These are phyloP conservation scores for Pseudogymnoascus sp. DNA, from an alignment of 2,329 filamentous ascomycete species.

Conservation along the genomic window DNA sequence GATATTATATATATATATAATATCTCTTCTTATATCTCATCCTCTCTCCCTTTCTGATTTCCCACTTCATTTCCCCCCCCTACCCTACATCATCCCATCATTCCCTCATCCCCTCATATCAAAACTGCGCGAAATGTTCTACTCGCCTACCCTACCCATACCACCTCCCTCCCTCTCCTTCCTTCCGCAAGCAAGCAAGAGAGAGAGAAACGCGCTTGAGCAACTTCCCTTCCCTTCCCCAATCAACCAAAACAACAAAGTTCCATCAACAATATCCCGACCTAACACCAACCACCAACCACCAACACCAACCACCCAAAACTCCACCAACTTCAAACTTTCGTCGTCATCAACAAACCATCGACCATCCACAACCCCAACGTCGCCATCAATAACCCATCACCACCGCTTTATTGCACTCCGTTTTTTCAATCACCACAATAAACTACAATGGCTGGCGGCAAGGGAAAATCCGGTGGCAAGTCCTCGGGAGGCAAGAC, in stretches of 20 bases:
- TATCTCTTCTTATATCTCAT: not conserved
- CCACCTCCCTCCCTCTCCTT: not conserved
- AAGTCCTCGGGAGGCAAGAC: constrained; percentile 32
- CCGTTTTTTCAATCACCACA: not conserved
- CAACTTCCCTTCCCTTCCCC: not conserved
- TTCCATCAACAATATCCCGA: not conserved
- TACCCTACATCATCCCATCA: not conserved
- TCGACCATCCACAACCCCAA: constrained; percentile 18
- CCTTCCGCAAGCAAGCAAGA: constrained; percentile 2
- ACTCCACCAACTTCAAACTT: constrained; percentile 17
- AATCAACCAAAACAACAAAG: constrained; percentile 9
- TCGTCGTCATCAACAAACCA: constrained; percentile 10
- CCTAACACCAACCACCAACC: not conserved
- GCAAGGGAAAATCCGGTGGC: constrained; percentile 31
- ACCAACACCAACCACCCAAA: constrained; percentile 4
- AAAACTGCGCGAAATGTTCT: constrained; percentile 6
- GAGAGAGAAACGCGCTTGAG: constrained; percentile 2
- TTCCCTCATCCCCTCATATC: no score
- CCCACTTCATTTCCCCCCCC: not conserved
- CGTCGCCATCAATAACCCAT: constrained; percentile 7
- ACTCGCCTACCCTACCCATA: not conserved
- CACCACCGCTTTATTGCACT: constrained; percentile 2
- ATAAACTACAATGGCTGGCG: constrained; percentile 27
- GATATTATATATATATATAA: constrained; percentile 4
- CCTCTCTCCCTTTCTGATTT: not conserved